phyloP scores from a whole-genome alignment of 2,329 filamentous ascomycete species.

The Exophiala aquamarina region DNA sequence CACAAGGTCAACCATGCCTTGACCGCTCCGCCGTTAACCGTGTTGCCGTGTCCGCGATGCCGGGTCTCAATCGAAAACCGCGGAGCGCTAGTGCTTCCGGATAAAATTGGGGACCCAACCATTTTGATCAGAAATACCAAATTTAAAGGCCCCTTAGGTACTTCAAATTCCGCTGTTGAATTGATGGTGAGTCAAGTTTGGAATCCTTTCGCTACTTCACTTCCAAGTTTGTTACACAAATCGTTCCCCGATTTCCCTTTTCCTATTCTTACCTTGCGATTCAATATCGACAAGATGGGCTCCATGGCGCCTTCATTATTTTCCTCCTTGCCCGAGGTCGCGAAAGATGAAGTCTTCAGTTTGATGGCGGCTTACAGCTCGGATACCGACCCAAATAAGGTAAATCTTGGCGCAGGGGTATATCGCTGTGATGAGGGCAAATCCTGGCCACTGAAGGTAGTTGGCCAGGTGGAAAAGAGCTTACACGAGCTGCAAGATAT shows the following conservation, averaged over 20 bases:
- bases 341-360: constrained; percentile 37
- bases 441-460: constrained; percentile 39
- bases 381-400: constrained; percentile 34
- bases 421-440: constrained; percentile 39
- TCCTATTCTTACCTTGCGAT: too few species aligned
- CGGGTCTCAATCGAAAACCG: too few species aligned
- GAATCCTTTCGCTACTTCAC: neutral
- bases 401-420: constrained; percentile 39
- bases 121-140: too few species aligned
- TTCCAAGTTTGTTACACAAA: too few species aligned
- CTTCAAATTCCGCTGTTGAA: too few species aligned
- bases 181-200: constrained; percentile 48
- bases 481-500: constrained; percentile 82
- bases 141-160: too few species aligned
- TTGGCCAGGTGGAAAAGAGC: constrained; percentile 68
- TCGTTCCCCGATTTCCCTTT: too few species aligned
- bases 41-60: too few species aligned
- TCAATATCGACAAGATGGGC: constrained; percentile 44
- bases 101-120: too few species aligned
- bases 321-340: constrained; percentile 69
- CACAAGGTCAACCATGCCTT: too few species aligned
- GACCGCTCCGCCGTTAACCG: too few species aligned
- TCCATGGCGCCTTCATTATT: constrained; percentile 21
- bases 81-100: too few species aligned
- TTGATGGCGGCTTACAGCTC: constrained; percentile 19